These are phyloP conservation scores for Colletotrichum magnum DNA, from an alignment of 2,329 filamentous ascomycete species.

Conservation along the genomic window DNA sequence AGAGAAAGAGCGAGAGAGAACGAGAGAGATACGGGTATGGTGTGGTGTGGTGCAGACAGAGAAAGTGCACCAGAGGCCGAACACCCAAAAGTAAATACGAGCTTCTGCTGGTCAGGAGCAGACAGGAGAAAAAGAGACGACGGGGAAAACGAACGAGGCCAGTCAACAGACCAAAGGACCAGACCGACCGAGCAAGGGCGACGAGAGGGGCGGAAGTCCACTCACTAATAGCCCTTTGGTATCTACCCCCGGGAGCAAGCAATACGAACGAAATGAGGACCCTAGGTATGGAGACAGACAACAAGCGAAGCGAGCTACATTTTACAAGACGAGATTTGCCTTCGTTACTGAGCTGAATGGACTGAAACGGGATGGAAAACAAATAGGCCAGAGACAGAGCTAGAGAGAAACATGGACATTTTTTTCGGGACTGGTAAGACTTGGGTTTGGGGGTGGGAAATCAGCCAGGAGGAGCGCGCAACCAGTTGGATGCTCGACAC, in stretches of 20 bases:
- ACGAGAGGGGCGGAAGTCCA: slow-evolving; percentile 20
- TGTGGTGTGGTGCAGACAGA: slow-evolving; percentile 11
- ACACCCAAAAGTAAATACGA: slow-evolving; percentile 32
- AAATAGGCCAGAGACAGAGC: slow-evolving; percentile 23
- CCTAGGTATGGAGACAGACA: background rate
- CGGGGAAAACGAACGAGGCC: slow-evolving; percentile 8
- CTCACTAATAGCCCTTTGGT: slow-evolving; percentile 30
- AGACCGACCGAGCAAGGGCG: background rate
- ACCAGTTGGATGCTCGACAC: slow-evolving; percentile 25
- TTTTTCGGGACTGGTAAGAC: slow-evolving; percentile 37
- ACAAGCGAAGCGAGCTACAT: too few relatives aligned
- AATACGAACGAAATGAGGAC: slow-evolving; percentile 25
- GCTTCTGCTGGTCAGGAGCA: slow-evolving; percentile 19
- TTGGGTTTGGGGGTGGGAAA: slow-evolving; percentile 1
- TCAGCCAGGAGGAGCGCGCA: slow-evolving; percentile 26
- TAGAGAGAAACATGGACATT: slow-evolving; percentile 15
- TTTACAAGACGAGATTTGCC: slow-evolving; percentile 24
- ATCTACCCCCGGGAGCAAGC: background rate
- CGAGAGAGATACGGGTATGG: background rate
- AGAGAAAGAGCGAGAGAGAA: background rate
- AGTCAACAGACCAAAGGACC: slow-evolving; percentile 9
- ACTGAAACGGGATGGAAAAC: slow-evolving; percentile 17
- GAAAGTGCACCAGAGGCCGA: slow-evolving; percentile 10
- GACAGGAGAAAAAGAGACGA: background rate
- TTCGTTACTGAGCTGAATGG: slow-evolving; percentile 15